Evolutionary conservation across 495 filamentous ascomycete genomes (phyloP).

Genomic region (Aspergillus olivimuriae): DNA sequence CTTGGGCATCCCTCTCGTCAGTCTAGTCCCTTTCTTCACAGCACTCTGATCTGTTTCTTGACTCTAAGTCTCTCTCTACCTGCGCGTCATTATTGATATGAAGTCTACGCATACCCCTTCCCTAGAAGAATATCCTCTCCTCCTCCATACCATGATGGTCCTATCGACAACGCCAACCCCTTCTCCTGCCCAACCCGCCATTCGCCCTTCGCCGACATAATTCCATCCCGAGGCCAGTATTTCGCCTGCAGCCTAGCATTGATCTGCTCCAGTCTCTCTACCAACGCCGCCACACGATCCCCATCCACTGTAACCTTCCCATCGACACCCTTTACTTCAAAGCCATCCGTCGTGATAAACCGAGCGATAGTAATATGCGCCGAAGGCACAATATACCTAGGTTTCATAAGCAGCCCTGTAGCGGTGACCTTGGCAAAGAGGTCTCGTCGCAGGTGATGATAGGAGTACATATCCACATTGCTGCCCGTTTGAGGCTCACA

Average conservation of each 20-base stretch:
- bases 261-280: constrained; percentile 64
- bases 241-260: constrained; percentile 63
- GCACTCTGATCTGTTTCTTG: not conserved
- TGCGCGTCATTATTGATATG: not conserved
- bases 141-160: constrained; percentile 78
- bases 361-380: constrained; percentile 84
- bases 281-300: constrained; percentile 49
- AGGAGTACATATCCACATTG: constrained; percentile 61
- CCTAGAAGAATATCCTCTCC: constrained; percentile 58
- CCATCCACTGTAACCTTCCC: constrained; percentile 18
- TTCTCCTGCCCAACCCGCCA: constrained; percentile 77
- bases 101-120: constrained; percentile 33
- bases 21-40: not conserved
- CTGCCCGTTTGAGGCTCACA: constrained; percentile 2
- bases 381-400: constrained; percentile 78
- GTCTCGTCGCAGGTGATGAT: constrained; percentile 84
- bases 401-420: constrained; percentile 55
- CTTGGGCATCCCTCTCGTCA: constrained; percentile 14
- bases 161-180: constrained; percentile 63
- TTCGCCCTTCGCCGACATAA: constrained; percentile 40
- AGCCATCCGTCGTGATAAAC: constrained; percentile 56
- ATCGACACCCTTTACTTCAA: constrained; percentile 25
- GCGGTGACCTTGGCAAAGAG: constrained; percentile 53
- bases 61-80: not conserved
- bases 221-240: constrained; percentile 54